Percentiles rank a stretch among this genome's conserved stretches.
Evolutionary conservation across 1,284 basidiomycete species (phyloP).

Genomic region (Ustilago crameri): DNA sequence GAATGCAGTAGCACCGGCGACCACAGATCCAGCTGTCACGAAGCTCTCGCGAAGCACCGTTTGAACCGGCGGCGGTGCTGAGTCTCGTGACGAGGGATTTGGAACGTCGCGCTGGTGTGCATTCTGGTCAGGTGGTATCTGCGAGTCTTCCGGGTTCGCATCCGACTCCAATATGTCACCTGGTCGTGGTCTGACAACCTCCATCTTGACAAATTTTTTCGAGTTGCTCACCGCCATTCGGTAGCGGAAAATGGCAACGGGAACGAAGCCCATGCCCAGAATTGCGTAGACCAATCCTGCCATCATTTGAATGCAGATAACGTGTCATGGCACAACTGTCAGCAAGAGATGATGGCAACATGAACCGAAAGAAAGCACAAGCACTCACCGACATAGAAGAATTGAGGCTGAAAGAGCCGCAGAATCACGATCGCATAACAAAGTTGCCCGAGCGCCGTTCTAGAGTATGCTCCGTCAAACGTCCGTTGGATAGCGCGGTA

Average conservation of each 20-base stretch:
- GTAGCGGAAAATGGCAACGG: slow-evolving; percentile 71
- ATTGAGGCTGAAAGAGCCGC: slow-evolving; percentile 73
- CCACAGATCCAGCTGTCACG: slow-evolving; percentile 80
- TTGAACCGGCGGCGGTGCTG: slow-evolving; percentile 60
- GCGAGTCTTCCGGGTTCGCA: slow-evolving; percentile 21
- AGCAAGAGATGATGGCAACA: too few species aligned
- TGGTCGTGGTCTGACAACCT: slow-evolving; percentile 9
- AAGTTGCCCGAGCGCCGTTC: slow-evolving; percentile 79
- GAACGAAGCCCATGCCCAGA: slow-evolving; percentile 20
- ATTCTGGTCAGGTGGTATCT: not conserved
- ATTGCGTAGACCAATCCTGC: slow-evolving; percentile 19
- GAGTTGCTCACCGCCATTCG: slow-evolving; percentile 42
- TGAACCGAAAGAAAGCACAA: too few species aligned
- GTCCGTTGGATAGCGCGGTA: slow-evolving; percentile 81
- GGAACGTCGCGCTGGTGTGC: slow-evolving; percentile 70
- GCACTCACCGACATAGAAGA: slow-evolving; percentile 43
- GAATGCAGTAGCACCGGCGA: slow-evolving; percentile 74
- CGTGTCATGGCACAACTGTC: not conserved
- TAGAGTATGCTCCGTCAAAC: slow-evolving; percentile 81
- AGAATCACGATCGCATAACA: slow-evolving; percentile 80
- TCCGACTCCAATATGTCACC: slow-evolving; percentile 7
- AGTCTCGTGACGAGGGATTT: not conserved
- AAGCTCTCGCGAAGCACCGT: slow-evolving; percentile 78
- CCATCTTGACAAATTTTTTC: slow-evolving; percentile 47
- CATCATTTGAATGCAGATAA: not conserved